A percentile compares a stretch with the other conserved stretches of the same genome.
These are phyloP conservation scores for Saururus chinensis DNA, from an alignment of 164 flowering plant genomes.

Conservation along the genomic window DNA sequence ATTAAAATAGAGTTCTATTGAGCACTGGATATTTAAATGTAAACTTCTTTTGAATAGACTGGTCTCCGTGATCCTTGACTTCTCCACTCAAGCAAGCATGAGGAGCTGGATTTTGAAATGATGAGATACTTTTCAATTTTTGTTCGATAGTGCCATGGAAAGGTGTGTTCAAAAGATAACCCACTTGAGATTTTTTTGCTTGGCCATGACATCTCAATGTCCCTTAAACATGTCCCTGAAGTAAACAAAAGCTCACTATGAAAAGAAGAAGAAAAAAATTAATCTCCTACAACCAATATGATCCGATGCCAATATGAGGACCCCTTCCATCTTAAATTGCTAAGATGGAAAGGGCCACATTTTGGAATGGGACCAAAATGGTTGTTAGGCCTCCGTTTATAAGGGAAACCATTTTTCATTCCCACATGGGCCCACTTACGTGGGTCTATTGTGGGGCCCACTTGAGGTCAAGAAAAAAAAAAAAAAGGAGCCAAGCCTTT, in stretches of 20 bases:
- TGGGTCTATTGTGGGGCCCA: no score
- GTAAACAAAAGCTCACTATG: slow-evolving; percentile 9
- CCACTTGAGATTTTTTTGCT: not conserved
- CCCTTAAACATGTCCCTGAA: not conserved
- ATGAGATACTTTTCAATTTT: slow-evolving; percentile 1
- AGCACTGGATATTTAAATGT: no score
- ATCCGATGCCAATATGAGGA: no score
- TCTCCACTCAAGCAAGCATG: slow-evolving; percentile 36
- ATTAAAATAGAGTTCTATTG: no score
- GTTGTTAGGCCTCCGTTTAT: no score
- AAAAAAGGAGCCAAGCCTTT: no score
- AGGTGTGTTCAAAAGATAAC: not conserved
- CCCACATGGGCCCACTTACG: no score
- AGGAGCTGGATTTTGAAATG: slow-evolving; percentile 3
- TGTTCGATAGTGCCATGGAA: not conserved
- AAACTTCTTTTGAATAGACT: not conserved
- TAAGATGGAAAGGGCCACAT: no score
- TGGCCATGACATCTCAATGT: not conserved
- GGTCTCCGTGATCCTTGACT: slow-evolving; percentile 54
- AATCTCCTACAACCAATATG: slow-evolving; percentile 2
- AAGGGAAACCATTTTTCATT: no score
- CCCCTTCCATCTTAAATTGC: no score
- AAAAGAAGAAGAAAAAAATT: slow-evolving; percentile 23
- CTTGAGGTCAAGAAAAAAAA: no score
- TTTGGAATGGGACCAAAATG: no score